Evolutionary conservation across 2,329 filamentous ascomycete genomes (phyloP), one percentile per base, ranked within the genome.

Genomic region (Epichloe bromicola): DNA sequence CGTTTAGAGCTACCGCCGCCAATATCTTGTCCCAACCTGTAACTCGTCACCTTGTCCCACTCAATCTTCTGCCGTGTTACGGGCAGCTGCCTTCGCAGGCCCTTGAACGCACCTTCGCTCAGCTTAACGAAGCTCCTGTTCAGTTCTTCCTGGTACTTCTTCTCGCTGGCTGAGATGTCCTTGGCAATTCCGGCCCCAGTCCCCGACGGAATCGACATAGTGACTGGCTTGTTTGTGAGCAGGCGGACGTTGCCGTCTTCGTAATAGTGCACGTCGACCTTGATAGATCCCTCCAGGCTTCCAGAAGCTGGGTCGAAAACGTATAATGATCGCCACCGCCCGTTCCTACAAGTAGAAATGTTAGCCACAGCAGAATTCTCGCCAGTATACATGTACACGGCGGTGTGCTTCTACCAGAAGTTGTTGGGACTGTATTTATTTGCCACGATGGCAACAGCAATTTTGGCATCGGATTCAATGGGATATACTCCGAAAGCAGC

Each of bases 361-460:
- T 55, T 39, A 48, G 47, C 11, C 8, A 49, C 42, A 37, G 19
- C 11, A 1, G 12, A 3, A 19, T n/a, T 14, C 8, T 37, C 20
- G n/a, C 5, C 6, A 37, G 11, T 3, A 10, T n/a, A 4, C 34
- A 26, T 26, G 20, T 4, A 3, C n/a, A 14, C 14, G 36, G 20
- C 17, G 17, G 12, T 19, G 33, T 5, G 40, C n/a, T 11, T 70
- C 41, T 72, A 89, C 89, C 93, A 97, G 76, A 89, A 98, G 76
- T 98, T 98, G 66, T 90, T 88, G 7, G 94, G 93, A 61, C 87
- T 95, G 74, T 97, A 97, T 69, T 96, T 96, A 74, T 93, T 96
- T 51, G 90, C 87, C 46, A 95, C 90, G 48, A 95, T 81, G 50
- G 95, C 70, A 56, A 96, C 75, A 46, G 89, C 88, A 54, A 97